These are phyloP conservation scores for Fonsecaea monophora DNA, from an alignment of 2,329 filamentous ascomycete species.

Conservation along the genomic window DNA sequence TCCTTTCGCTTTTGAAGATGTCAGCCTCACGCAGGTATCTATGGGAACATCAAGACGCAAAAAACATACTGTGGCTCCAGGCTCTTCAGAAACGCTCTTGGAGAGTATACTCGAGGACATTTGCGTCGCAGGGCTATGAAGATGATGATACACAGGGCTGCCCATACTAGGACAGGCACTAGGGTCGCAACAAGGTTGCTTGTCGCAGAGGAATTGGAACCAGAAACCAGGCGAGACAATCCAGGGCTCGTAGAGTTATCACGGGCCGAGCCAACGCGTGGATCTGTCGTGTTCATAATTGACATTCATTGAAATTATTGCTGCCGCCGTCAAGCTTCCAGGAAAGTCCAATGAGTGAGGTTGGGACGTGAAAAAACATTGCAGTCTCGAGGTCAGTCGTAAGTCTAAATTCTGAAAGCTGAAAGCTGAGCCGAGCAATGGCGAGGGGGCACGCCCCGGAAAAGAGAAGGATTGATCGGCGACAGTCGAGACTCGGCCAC, in stretches of 20 bases:
- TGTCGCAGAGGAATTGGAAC: conserved; percentile 53
- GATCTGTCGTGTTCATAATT: conserved; percentile 43
- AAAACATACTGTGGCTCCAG: conserved; percentile 58
- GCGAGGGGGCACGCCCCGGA: neutral
- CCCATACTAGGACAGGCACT: conserved; percentile 59
- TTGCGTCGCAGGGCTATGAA: conserved; percentile 60
- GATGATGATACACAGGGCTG: conserved; percentile 58
- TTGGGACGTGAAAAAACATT: neutral
- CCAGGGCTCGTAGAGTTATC: conserved; percentile 52
- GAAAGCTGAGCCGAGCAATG: neutral
- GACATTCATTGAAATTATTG: conserved; percentile 17
- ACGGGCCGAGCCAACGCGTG: conserved; percentile 54
- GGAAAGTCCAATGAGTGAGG: neutral
- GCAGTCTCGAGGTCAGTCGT: neutral
- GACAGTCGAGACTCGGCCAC: neutral
- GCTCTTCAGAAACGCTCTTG: conserved; percentile 60
- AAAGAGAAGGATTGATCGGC: neutral
- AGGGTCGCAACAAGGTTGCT: conserved; percentile 59
- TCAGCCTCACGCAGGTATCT: neutral
- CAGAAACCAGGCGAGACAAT: conserved; percentile 45
- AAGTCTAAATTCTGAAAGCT: neutral
- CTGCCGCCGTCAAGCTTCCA: neutral
- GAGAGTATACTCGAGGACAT: conserved; percentile 62
- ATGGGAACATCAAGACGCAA: neutral
- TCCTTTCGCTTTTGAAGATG: conserved; percentile 43